Percentiles rank a stretch among this genome's conserved stretches.
These are phyloP conservation scores for Sporothrix dimorphospora DNA, from an alignment of 2,329 filamentous ascomycete species.

Conservation along the genomic window DNA sequence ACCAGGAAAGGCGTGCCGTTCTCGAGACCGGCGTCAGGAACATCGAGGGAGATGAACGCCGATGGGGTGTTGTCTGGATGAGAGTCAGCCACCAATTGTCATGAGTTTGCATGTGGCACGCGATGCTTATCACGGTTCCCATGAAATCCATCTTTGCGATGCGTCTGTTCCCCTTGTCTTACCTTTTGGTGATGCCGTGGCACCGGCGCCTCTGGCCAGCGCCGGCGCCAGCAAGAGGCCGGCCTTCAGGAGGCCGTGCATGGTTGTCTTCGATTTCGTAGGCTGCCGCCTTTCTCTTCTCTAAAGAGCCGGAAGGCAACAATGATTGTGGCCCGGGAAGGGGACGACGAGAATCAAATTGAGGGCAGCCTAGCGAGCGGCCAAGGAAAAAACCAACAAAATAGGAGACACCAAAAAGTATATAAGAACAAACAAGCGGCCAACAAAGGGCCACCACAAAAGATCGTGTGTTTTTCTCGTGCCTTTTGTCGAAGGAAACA, in stretches of 20 bases:
- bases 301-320: not conserved
- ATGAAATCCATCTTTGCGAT: not conserved
- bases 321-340: not conserved
- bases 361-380: slow-evolving; percentile 13
- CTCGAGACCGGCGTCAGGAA: slow-evolving; percentile 31
- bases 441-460: slow-evolving; percentile 3
- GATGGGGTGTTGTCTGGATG: slow-evolving; percentile 32
- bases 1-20: slow-evolving; percentile 36
- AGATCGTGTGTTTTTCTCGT: not conserved
- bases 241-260: slow-evolving; percentile 43
- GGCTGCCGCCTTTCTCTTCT: slow-evolving; percentile 5
- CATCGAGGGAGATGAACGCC: slow-evolving; percentile 37
- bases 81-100: not conserved
- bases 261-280: slow-evolving; percentile 29
- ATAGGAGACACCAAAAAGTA: not conserved
- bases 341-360: not conserved
- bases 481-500: not conserved
- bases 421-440: slow-evolving; percentile 6
- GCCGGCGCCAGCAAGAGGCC: slow-evolving; percentile 44
- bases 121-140: too few species aligned
- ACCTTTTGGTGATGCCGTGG: slow-evolving; percentile 30
- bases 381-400: not conserved
- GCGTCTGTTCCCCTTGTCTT: slow-evolving; percentile 19
- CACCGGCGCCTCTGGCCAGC: slow-evolving; percentile 40
- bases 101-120: not conserved